Evolutionary conservation across 345 rosid species (phyloP).

Genomic region (Cardamine occulta): DNA sequence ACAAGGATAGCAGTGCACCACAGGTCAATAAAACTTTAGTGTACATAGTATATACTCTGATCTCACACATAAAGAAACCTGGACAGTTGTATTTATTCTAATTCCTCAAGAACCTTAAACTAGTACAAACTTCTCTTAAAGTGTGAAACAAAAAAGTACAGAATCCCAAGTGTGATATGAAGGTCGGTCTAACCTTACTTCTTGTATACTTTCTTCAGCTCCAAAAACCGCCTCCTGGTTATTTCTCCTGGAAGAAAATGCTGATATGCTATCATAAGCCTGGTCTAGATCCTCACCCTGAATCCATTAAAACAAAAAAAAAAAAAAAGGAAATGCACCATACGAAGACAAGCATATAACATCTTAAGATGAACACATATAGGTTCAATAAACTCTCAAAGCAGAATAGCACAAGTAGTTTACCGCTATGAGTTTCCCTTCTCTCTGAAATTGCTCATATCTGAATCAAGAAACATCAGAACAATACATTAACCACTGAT

Average conservation of each 20-base stretch:
- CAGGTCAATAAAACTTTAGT: neutral
- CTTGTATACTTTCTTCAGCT: slow-evolving; percentile 85
- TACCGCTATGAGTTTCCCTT: slow-evolving; percentile 87
- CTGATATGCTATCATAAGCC: slow-evolving; percentile 94
- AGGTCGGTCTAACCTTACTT: slow-evolving; percentile 65
- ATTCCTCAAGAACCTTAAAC: neutral
- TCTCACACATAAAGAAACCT: slow-evolving; percentile 13
- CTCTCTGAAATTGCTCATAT: slow-evolving; percentile 70
- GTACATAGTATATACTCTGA: neutral
- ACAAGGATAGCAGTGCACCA: neutral
- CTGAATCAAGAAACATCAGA: slow-evolving; percentile 47
- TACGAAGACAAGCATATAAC: slow-evolving; percentile 6
- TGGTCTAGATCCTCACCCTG: slow-evolving; percentile 95
- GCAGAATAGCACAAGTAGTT: slow-evolving; percentile 6
- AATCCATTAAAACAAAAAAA: neutral
- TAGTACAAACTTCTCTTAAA: neutral
- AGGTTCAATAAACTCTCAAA: slow-evolving; percentile 1
- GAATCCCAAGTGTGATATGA: slow-evolving; percentile 17
- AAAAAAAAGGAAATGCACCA: too few species aligned
- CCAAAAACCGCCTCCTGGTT: slow-evolving; percentile 95
- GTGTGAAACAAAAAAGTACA: slow-evolving; percentile 5
- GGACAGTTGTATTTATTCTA: neutral
- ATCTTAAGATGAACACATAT: neutral
- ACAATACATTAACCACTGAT: too few species aligned
- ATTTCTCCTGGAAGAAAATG: slow-evolving; percentile 83